phyloP scores from a whole-genome alignment of 2,329 filamentous ascomycete species.

The Cephalotrichum gorgonifer region DNA sequence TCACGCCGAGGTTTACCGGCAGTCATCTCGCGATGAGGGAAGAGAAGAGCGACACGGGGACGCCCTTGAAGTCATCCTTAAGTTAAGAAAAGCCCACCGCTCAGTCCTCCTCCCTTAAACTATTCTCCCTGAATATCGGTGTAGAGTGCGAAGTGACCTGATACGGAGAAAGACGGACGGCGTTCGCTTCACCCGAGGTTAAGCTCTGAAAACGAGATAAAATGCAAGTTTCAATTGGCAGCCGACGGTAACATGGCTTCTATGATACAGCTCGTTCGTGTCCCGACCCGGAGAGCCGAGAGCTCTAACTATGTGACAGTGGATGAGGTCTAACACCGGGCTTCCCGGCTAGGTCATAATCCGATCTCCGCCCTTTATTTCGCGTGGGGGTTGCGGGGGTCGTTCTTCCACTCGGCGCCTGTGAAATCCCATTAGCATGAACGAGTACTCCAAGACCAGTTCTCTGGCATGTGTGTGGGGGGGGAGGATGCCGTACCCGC shows the following conservation, averaged over 20 bases:
- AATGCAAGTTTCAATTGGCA: background rate
- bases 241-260: background rate
- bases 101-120: background rate
- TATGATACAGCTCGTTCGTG: constrained; percentile 5
- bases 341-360: background rate
- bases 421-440: constrained; percentile 9
- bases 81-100: background rate
- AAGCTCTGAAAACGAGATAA: too few relatives aligned
- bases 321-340: background rate
- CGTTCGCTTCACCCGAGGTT: too few relatives aligned
- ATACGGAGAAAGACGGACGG: too few relatives aligned
- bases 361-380: constrained; percentile 16
- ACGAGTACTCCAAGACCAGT: background rate
- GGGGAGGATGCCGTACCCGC: constrained; percentile 59
- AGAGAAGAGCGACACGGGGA: background rate
- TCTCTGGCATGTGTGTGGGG: background rate
- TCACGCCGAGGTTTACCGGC: constrained; percentile 1
- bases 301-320: background rate
- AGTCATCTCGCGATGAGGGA: background rate
- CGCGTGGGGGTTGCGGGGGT: constrained; percentile 72
- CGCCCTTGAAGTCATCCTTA: too few relatives aligned
- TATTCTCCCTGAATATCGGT: too few relatives aligned
- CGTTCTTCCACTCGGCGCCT: constrained; percentile 96
- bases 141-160: too few relatives aligned
- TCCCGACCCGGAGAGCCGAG: background rate